A percentile compares a stretch with the other conserved stretches of the same genome.
Evolutionary conservation across 2,329 filamentous ascomycete species (phyloP).

Genomic region (Calonectria honghensis): DNA sequence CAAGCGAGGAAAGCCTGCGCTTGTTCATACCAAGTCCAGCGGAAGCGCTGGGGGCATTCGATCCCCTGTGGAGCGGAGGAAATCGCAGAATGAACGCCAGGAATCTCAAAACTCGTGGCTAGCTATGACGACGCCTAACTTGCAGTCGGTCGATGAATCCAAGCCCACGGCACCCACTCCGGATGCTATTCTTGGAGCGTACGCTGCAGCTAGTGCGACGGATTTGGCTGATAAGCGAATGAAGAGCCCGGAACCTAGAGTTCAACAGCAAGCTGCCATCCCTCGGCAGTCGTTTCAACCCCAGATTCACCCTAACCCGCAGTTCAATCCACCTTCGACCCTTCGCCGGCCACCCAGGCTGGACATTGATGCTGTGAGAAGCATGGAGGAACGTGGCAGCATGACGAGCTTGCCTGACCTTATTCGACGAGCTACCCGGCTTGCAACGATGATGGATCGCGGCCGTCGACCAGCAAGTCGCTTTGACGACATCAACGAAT

Average conservation of each 20-base stretch:
- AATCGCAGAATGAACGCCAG: slow-evolving; percentile 67
- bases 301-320: slow-evolving; percentile 25
- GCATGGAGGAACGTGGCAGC: slow-evolving; percentile 89
- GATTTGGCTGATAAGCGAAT: slow-evolving; percentile 61
- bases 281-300: neutral
- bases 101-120: slow-evolving; percentile 69
- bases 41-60: slow-evolving; percentile 52
- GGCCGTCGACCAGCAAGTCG: slow-evolving; percentile 80
- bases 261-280: slow-evolving; percentile 6
- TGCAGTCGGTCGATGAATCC: slow-evolving; percentile 41
- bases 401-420: slow-evolving; percentile 94
- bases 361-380: slow-evolving; percentile 87
- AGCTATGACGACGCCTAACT: slow-evolving; percentile 59
- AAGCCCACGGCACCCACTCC: slow-evolving; percentile 58
- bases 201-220: slow-evolving; percentile 68
- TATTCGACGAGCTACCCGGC: slow-evolving; percentile 88
- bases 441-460: slow-evolving; percentile 91
- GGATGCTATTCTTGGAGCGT: slow-evolving; percentile 70
- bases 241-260: slow-evolving; percentile 55
- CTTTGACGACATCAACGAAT: slow-evolving; percentile 72
- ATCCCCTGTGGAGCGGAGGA: slow-evolving; percentile 64
- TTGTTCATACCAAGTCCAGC: slow-evolving; percentile 65
- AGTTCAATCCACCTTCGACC: slow-evolving; percentile 70
- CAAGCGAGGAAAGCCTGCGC: slow-evolving; percentile 74
- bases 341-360: slow-evolving; percentile 82